Evolutionary conservation across 2,329 filamentous ascomycete genomes (phyloP), one percentile per base, ranked within the genome.

Genomic region (Fusarium redolens): DNA sequence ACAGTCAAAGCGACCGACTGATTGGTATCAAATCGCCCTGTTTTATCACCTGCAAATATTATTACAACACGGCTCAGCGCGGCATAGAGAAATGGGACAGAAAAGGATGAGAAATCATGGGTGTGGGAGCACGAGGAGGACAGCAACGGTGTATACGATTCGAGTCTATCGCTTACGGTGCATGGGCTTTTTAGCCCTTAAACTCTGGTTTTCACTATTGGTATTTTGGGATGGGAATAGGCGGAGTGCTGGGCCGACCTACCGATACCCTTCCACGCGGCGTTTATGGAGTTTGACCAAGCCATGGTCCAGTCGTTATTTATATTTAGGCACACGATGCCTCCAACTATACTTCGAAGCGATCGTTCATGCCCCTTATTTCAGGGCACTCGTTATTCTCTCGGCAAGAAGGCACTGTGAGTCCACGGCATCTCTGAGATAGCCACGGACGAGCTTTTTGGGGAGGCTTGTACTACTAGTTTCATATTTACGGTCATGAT

Each of bases 91-190:
- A 78, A 78, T 63, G 67, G 74, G 66, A 56, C 68, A 69, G 68
- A 74, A 78, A 78, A 77, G 54, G 70, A 61, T 54, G 66, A 72
- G 62, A 58, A 75, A 52, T 50, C 54, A 72, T 70, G 72, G 69
- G 61, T 37, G 45, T 7, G 41, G 55, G 72, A 62, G 62, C 25
- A 61, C 31, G 50, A 69, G 68, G 68, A 51, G 56, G 64, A 55
- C 60, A 71, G 72, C 63, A 72, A 71, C 71, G 71, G 65, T 78
- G 77, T 77, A 77, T 76, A 78, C 74, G 73, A 77, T 78, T 79
- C 74, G 65, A 76, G 72, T 75, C 76, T 72, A 75, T 78, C 73
- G 75, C 74, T 78, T 71, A 69, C 68, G 72, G 70, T 74, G 75
- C 70, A 73, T 71, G 65, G 68, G 67, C 40, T 45, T 61, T 54